phyloP scores from a whole-genome alignment of 495 filamentous ascomycete species.

The Usnea hakonensis region DNA sequence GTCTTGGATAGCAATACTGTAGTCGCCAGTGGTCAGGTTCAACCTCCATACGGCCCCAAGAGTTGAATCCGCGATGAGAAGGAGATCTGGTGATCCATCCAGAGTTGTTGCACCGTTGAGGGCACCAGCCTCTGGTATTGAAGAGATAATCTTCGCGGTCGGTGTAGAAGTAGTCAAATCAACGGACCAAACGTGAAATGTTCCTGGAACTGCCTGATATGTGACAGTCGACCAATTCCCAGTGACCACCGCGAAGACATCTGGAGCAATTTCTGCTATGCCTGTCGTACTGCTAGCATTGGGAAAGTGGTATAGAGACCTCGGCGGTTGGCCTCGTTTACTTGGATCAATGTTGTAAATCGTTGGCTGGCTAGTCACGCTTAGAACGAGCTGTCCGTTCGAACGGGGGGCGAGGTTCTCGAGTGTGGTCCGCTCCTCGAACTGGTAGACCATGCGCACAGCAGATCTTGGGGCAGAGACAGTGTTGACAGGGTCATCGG shows the following conservation, averaged over 20 bases:
- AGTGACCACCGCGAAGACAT: conserved; percentile 37
- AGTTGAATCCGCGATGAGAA: conserved; percentile 37
- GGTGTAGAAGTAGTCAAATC: conserved; percentile 23
- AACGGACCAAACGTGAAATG: conserved; percentile 37
- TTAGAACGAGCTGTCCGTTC: conserved; percentile 32
- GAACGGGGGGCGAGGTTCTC: conserved; percentile 34
- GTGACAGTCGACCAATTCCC: conserved; percentile 31
- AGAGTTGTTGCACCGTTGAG: conserved; percentile 37
- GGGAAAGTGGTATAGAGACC: conserved; percentile 27
- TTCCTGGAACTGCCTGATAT: conserved; percentile 27
- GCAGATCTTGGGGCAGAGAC: neutral
- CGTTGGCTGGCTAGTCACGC: conserved; percentile 30
- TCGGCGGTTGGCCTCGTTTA: conserved; percentile 23
- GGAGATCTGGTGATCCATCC: conserved; percentile 21
- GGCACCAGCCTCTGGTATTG: conserved; percentile 33
- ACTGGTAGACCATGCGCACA: conserved; percentile 1
- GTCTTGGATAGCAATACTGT: conserved; percentile 28
- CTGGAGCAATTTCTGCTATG: conserved; percentile 35
- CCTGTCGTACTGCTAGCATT: conserved; percentile 33
- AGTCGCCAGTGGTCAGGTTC: conserved; percentile 30
- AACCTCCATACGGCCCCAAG: conserved; percentile 33
- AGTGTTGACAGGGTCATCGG: conserved; percentile 14
- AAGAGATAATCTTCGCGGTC: conserved; percentile 25
- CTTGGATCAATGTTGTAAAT: conserved; percentile 36
- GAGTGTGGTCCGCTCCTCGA: conserved; percentile 30